Percentiles rank a stretch among this genome's conserved stretches.
phyloP scores from a whole-genome alignment of 2,329 filamentous ascomycete species.

The Fusarium devonianum region DNA sequence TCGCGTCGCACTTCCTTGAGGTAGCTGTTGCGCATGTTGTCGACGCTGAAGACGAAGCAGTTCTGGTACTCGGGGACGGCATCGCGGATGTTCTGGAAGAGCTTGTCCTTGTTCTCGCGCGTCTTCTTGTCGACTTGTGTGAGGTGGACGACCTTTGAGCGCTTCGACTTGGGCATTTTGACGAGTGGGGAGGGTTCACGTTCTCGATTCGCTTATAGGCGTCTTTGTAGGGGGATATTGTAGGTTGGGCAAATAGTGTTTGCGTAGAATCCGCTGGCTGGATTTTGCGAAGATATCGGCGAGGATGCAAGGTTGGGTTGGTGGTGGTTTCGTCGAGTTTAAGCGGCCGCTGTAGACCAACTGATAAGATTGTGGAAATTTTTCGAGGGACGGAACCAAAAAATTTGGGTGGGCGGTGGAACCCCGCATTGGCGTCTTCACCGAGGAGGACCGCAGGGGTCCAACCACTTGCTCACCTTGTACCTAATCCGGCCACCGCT shows the following conservation, averaged over 20 bases:
- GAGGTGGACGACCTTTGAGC: slow-evolving; percentile 86
- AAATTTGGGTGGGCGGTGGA: slow-evolving; percentile 38
- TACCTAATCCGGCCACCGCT: slow-evolving; percentile 9
- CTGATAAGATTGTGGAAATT: slow-evolving; percentile 47
- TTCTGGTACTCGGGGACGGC: slow-evolving; percentile 85
- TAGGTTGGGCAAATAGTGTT: too few species aligned
- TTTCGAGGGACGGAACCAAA: slow-evolving; percentile 42
- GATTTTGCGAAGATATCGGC: not conserved
- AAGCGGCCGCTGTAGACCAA: slow-evolving; percentile 11
- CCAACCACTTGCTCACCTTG: slow-evolving; percentile 18
- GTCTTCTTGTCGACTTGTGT: slow-evolving; percentile 93
- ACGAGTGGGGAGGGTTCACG: slow-evolving; percentile 14
- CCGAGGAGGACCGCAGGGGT: slow-evolving; percentile 24
- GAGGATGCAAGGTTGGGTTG: slow-evolving; percentile 2
- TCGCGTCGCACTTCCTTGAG: slow-evolving; percentile 89
- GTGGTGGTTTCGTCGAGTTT: slow-evolving; percentile 11
- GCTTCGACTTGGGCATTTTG: slow-evolving; percentile 95
- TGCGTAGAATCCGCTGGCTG: too few species aligned
- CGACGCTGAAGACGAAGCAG: slow-evolving; percentile 91
- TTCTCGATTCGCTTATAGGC: not conserved
- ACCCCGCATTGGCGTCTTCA: slow-evolving; percentile 43
- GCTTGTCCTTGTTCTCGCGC: slow-evolving; percentile 87
- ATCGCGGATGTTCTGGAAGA: slow-evolving; percentile 88
- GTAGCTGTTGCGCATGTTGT: slow-evolving; percentile 98
- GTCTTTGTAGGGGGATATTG: too few species aligned